Conservation (phyloP, 768 basidiomycete species). For the Suillus spraguei region DNA sequence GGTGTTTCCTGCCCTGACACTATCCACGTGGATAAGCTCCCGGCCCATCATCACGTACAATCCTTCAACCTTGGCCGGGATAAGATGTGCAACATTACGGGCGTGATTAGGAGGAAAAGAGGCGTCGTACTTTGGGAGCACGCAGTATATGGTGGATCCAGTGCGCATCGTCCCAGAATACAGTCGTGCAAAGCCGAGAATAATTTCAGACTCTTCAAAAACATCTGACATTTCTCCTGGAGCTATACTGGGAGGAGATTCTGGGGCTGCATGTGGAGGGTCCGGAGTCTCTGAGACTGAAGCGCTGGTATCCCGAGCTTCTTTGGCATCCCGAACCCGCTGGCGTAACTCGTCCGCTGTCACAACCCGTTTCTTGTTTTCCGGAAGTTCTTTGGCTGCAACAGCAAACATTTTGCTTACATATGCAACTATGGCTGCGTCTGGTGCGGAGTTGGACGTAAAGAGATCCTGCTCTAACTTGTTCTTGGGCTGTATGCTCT, state of each 20-base stretch:
- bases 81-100: slow-evolving; percentile 65
- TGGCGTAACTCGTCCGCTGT: slow-evolving; percentile 85
- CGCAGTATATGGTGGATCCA: slow-evolving; percentile 65
- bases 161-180: slow-evolving; percentile 84
- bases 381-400: slow-evolving; percentile 75
- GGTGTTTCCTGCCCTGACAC: slow-evolving; percentile 89
- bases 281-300: slow-evolving; percentile 12
- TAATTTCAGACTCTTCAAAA: slow-evolving; percentile 49
- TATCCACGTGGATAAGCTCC: slow-evolving; percentile 82
- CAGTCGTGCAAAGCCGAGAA: slow-evolving; percentile 92
- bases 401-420: slow-evolving; percentile 99
- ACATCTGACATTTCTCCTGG: background rate
- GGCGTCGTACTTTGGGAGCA: slow-evolving; percentile 86
- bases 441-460: slow-evolving; percentile 57
- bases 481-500: slow-evolving; percentile 63
- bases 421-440: slow-evolving; percentile 76
- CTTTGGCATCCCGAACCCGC: slow-evolving; percentile 58
- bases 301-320: slow-evolving; percentile 30
- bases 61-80: slow-evolving; percentile 63
- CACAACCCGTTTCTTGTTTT: slow-evolving; percentile 74
- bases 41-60: slow-evolving; percentile 98
- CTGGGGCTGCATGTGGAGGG: slow-evolving; percentile 6
- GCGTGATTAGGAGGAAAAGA: slow-evolving; percentile 64
- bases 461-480: slow-evolving; percentile 87
- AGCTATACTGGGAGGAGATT: background rate